Conservation (phyloP, 257 asterid species). For the Capsicum chinense region DNA sequence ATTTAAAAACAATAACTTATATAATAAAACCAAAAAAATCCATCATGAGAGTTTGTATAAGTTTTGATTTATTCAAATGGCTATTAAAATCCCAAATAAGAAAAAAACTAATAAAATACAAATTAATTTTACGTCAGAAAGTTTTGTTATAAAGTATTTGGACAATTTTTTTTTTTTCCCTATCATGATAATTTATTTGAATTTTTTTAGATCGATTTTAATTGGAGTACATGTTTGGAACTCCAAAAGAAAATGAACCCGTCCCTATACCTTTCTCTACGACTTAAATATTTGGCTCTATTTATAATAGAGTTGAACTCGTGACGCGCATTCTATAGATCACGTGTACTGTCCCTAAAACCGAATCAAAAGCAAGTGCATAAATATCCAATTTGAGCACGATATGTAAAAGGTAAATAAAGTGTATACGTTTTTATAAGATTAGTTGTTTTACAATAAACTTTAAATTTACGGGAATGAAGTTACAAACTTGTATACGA, state of each 20-base stretch:
- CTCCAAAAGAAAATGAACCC: neutral
- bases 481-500: no score
- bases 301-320: neutral
- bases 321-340: neutral
- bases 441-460: no score
- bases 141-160: neutral
- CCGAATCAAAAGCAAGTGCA: neutral
- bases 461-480: no score
- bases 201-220: neutral
- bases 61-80: slow-evolving; percentile 4
- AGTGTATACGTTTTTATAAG: no score
- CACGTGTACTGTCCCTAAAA: neutral
- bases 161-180: neutral
- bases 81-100: neutral
- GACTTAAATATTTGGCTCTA: neutral
- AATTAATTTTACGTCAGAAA: neutral
- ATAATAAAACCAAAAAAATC: neutral
- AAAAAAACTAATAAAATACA: neutral
- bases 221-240: neutral
- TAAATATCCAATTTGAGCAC: no score
- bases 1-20: no score
- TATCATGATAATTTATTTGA: neutral
- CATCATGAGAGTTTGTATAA: neutral
- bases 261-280: neutral
- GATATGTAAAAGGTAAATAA: no score